A percentile compares a stretch with the other conserved stretches of the same genome.
Evolutionary conservation across 1,139 yeast genomes (phyloP).

Genomic region (Blastobotrys arbuscula): DNA sequence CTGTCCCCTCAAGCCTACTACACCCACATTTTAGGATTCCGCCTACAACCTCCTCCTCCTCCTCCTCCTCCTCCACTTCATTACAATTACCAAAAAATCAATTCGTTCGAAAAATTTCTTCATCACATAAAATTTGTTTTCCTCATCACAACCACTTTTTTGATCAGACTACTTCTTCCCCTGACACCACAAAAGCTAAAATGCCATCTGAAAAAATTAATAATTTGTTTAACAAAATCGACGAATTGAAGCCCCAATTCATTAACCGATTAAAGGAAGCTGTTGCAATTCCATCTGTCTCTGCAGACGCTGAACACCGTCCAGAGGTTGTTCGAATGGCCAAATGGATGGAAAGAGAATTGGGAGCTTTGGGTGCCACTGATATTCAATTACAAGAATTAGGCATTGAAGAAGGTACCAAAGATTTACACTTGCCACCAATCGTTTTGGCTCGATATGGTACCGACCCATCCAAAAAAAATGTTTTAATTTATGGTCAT

Average conservation of each 20-base stretch:
- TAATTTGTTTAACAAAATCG: conserved; percentile 21
- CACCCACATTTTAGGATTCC: no score
- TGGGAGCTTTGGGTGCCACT: conserved; percentile 64
- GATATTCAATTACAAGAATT: conserved; percentile 78
- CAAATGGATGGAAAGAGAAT: conserved; percentile 64
- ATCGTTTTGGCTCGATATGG: conserved; percentile 87
- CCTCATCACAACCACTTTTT: background rate
- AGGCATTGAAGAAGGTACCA: conserved; percentile 79
- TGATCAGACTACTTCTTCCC: background rate
- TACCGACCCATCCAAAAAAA: conserved; percentile 70
- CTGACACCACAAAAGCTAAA: background rate
- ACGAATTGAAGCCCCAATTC: conserved; percentile 31
- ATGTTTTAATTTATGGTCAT: conserved; percentile 89
- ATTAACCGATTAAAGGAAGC: conserved; percentile 55
- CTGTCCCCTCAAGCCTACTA: no score
- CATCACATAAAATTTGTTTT: conserved; percentile 3
- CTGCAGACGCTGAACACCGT: conserved; percentile 81
- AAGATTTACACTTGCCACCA: conserved; percentile 78
- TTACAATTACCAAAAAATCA: background rate
- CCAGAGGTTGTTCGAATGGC: conserved; percentile 85
- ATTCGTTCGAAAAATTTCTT: background rate
- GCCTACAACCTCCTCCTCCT: no score
- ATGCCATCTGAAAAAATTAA: conserved; percentile 12
- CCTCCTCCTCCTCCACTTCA: no score
- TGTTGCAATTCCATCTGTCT: conserved; percentile 90